phyloP scores from a whole-genome alignment of 176 grass and related monocot genomes.

The Elaeis guineensis region DNA sequence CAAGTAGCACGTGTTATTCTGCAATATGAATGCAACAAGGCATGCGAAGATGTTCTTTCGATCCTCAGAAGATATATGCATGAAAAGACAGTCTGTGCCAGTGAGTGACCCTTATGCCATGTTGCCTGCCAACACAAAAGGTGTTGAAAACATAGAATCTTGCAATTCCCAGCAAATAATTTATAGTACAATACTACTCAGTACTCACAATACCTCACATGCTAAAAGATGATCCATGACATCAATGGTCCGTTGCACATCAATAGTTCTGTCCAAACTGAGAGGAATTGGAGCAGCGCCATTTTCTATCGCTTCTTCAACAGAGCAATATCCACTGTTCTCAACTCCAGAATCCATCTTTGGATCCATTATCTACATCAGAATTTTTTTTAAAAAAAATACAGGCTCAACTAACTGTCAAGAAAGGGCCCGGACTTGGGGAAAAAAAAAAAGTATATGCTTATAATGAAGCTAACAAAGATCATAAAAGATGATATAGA shows the following conservation, averaged over 20 bases:
- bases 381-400: too few relatives aligned
- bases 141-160: constrained; percentile 1
- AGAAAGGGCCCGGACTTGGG: too few relatives aligned
- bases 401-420: too few relatives aligned
- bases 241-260: constrained; percentile 67
- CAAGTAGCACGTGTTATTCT: constrained; percentile 84
- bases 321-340: constrained; percentile 55
- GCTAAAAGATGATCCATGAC: constrained; percentile 96
- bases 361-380: constrained; percentile 95
- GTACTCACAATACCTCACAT: constrained; percentile 56
- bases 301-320: constrained; percentile 92
- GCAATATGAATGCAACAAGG: constrained; percentile 80
- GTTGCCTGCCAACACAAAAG: constrained; percentile 46
- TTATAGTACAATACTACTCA: too few relatives aligned
- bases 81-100: constrained; percentile 93
- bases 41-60: constrained; percentile 90
- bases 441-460: too few relatives aligned
- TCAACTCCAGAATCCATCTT: constrained; percentile 98
- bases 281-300: constrained; percentile 81
- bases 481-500: too few relatives aligned
- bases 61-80: constrained; percentile 87
- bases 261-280: constrained; percentile 66
- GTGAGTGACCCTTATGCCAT: constrained; percentile 88
- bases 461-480: too few relatives aligned
- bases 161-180: too few relatives aligned